Conservation (phyloP, 1,284 basidiomycete genomes). For the Boletellus deceptivus region DNA sequence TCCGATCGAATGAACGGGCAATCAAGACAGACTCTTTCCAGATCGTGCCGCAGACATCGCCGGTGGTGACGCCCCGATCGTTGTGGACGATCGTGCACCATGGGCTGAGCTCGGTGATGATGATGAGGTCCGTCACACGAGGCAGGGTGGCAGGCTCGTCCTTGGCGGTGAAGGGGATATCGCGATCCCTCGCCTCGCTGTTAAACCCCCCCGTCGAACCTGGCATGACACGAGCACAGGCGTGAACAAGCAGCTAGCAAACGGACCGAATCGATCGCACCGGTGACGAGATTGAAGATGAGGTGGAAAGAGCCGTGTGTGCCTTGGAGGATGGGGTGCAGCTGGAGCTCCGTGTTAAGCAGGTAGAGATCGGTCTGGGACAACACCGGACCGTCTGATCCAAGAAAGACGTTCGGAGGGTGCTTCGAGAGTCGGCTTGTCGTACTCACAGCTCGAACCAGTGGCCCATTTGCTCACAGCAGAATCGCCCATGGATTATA, state of each 20-base stretch:
- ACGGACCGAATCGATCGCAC: constrained; percentile 35
- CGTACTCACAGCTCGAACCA: constrained; percentile 31
- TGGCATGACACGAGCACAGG: constrained; percentile 20
- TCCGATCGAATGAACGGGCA: constrained; percentile 1
- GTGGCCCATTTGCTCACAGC: constrained; percentile 31
- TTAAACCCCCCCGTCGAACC: constrained; percentile 63
- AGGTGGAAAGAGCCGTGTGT: constrained; percentile 53
- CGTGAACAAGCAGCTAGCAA: background rate
- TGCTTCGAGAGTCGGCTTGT: background rate
- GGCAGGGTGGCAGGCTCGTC: constrained; percentile 79
- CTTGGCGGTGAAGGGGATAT: constrained; percentile 61
- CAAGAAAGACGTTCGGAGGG: background rate
- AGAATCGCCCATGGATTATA: constrained; percentile 25
- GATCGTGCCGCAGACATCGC: constrained; percentile 62
- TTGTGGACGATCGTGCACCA: constrained; percentile 80
- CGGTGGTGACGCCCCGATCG: constrained; percentile 67
- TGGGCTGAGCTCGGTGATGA: constrained; percentile 70
- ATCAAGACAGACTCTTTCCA: constrained; percentile 63
- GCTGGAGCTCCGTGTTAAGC: constrained; percentile 59
- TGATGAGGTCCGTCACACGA: constrained; percentile 66
- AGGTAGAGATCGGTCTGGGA: constrained; percentile 75
- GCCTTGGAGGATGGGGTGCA: constrained; percentile 68
- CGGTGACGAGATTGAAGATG: constrained; percentile 67
- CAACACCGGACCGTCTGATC: constrained; percentile 71
- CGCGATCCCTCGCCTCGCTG: constrained; percentile 53